A percentile compares a stretch with the other conserved stretches of the same genome.
phyloP scores from a whole-genome alignment of 2,329 filamentous ascomycete genomes.

The Penicillium capsulatum region DNA sequence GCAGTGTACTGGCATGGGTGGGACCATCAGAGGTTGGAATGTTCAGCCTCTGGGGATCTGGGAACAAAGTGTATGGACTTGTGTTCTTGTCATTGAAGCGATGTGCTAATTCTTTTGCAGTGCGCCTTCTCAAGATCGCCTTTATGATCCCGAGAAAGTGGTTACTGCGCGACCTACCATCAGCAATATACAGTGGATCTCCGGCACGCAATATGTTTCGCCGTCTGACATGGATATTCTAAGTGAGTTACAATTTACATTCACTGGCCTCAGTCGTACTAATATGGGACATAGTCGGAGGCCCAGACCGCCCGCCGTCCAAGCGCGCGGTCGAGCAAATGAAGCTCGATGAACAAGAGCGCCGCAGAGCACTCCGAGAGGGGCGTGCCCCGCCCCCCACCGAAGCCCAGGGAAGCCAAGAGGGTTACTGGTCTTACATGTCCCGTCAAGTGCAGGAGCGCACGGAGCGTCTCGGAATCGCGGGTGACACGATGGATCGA shows the following conservation, averaged over 20 bases:
- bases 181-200: constrained; percentile 93
- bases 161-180: constrained; percentile 85
- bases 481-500: constrained; percentile 79
- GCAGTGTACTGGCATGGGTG: constrained; percentile 82
- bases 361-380: constrained; percentile 36
- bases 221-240: constrained; percentile 83
- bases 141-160: constrained; percentile 71
- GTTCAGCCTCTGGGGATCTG: constrained; percentile 79
- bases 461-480: constrained; percentile 78
- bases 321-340: constrained; percentile 83
- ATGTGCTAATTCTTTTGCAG: constrained; percentile 30
- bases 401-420: constrained; percentile 49
- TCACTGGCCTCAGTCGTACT: not conserved
- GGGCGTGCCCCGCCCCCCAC: constrained; percentile 31
- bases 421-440: constrained; percentile 72
- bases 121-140: constrained; percentile 58
- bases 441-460: constrained; percentile 82
- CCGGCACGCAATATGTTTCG: constrained; percentile 86
- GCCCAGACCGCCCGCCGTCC: constrained; percentile 78
- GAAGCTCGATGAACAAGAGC: constrained; percentile 65
- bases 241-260: constrained; percentile 43
- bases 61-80: constrained; percentile 56
- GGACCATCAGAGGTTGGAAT: constrained; percentile 81
- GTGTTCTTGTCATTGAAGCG: not conserved
- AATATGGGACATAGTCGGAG: constrained; percentile 56